Percentiles rank a stretch among this genome's conserved stretches.
These are phyloP conservation scores for Aureobasidium sp. DNA, from an alignment of 2,329 filamentous ascomycete species.

Conservation along the genomic window DNA sequence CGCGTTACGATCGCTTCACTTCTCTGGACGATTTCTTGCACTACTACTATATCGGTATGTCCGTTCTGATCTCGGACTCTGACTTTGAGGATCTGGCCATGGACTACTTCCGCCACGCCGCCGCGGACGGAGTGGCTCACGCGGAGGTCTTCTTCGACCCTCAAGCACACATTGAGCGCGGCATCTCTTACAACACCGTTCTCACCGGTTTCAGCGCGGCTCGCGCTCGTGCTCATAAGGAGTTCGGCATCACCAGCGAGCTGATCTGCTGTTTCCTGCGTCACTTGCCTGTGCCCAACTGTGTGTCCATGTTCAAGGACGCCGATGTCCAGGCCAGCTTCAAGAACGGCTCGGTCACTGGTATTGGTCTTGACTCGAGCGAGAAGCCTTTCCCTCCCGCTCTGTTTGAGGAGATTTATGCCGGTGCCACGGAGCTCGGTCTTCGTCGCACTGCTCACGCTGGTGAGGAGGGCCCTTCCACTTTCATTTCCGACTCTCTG, in stretches of 20 bases:
- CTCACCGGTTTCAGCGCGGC: constrained; percentile 57
- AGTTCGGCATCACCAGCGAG: constrained; percentile 58
- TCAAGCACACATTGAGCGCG: constrained; percentile 62
- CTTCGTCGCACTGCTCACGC: constrained; percentile 65
- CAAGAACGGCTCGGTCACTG: constrained; percentile 48
- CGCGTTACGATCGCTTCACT: constrained; percentile 60
- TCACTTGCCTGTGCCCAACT: constrained; percentile 58
- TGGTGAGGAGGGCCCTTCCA: constrained; percentile 65
- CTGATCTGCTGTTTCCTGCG: constrained; percentile 68
- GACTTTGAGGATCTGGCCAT: constrained; percentile 69
- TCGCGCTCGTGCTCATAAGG: constrained; percentile 51
- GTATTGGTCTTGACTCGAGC: constrained; percentile 63
- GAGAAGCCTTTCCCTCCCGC: constrained; percentile 40
- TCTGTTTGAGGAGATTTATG: constrained; percentile 57
- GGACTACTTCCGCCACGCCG: constrained; percentile 61
- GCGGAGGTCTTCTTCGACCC: constrained; percentile 78
- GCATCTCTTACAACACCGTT: constrained; percentile 57
- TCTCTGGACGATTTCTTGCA: constrained; percentile 70
- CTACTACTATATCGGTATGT: constrained; percentile 74
- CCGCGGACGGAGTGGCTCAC: constrained; percentile 59
- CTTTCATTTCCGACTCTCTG: constrained; percentile 59
- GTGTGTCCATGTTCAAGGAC: constrained; percentile 40
- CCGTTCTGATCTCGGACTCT: constrained; percentile 54
- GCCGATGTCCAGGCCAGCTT: constrained; percentile 39
- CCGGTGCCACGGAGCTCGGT: constrained; percentile 44